Evolutionary conservation across 176 grass and related monocot genomes (phyloP), one percentile per base, ranked within the genome.

Genomic region (Eleusine coracana): DNA sequence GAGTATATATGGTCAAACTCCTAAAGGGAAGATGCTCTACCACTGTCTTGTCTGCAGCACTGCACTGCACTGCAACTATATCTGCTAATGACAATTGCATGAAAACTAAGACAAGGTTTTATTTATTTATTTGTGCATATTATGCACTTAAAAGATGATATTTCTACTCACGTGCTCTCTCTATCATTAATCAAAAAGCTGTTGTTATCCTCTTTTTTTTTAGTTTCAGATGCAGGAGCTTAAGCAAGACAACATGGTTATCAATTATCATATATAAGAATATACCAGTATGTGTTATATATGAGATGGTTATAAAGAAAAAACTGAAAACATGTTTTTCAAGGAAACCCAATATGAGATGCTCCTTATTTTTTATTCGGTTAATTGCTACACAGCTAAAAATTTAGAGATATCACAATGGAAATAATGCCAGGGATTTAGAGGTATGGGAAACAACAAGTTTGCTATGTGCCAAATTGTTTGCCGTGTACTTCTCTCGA

Each of bases 1-100:
- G 16, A 74, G 38, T 17, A 52, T 25, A 68, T 76, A n/a, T 58
- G 55, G 55, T 44, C 66, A 86, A 79, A 80, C 50, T 40, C 42
- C 55, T 42, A 85, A 79, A 80, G 61, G 73, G 5, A 15, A 73
- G 60, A 80, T 74, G 60, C 70, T 74, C 27, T 55, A 74, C 74
- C 77, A 67, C 20, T 73, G 48, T 74, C 69, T 73, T 56, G 46
- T 71, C 75, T n/a, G 50, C 29, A 41, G 48, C 58, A 42, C 6
- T 55, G 44, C 52, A 42, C 6, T 55, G 44, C 52, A 51, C 68
- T 55, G 79, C 54, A 54, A 34, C 79, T 71, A 80, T 56, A 46
- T 12, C 44, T 45, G 7, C 44, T 11, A 46, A 46, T 46, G 8
- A 46, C 0, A 46, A 46, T 46, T 46, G 44, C 44, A 46, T 46